Evolutionary conservation across 768 basidiomycete species (phyloP).

Genomic region (Kwoniella sp.): DNA sequence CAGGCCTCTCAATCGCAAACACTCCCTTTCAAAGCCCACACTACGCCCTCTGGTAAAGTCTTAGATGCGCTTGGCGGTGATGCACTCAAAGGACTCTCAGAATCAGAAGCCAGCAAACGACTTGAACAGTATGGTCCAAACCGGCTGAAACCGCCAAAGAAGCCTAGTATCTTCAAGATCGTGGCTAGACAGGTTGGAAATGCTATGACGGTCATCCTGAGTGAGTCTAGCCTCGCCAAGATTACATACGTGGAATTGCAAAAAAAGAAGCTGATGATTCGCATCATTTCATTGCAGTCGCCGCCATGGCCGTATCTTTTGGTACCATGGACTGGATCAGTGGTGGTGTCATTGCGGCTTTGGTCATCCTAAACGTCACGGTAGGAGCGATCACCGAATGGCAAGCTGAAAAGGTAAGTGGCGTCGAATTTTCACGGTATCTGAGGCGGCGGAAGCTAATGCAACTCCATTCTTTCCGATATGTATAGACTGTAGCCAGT

Average conservation of each 20-base stretch:
- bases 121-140: conserved; percentile 51
- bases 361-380: conserved; percentile 54
- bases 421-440: not conserved
- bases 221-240: conserved; percentile 20
- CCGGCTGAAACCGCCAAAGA: conserved; percentile 51
- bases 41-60: conserved; percentile 45
- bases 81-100: conserved; percentile 45
- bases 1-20: conserved; percentile 26
- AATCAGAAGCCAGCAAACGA: conserved; percentile 38
- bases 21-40: conserved; percentile 45
- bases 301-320: conserved; percentile 62
- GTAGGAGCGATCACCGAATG: conserved; percentile 55
- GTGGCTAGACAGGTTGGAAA: conserved; percentile 52
- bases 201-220: conserved; percentile 49
- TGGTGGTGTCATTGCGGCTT: conserved; percentile 58
- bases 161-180: conserved; percentile 47
- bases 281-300: conserved; percentile 30
- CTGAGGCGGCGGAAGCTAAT: not conserved
- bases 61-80: conserved; percentile 46
- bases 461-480: too few species aligned
- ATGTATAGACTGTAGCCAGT: conserved; percentile 55
- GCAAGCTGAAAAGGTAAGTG: conserved; percentile 54
- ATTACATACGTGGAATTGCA: conserved; percentile 19
- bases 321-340: conserved; percentile 64
- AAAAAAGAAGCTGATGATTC: not conserved